A percentile compares a stretch with the other conserved stretches of the same genome.
These are phyloP conservation scores for Leptographium lundbergii DNA, from an alignment of 2,329 filamentous ascomycete species.

Conservation along the genomic window DNA sequence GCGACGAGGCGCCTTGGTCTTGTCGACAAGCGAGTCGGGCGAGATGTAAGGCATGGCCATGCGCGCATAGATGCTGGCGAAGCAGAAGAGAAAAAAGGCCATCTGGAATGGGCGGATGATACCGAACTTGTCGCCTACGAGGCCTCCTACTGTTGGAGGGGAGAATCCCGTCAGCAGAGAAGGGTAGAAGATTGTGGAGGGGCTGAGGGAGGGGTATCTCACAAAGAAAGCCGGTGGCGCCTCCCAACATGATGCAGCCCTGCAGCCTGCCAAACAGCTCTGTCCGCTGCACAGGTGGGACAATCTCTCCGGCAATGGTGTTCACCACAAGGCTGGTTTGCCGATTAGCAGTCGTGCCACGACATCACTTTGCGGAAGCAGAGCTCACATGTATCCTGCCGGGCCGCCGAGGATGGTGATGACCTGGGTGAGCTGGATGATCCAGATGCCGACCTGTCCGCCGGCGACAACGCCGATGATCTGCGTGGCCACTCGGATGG, in stretches of 20 bases:
- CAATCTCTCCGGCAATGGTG: constrained; percentile 53
- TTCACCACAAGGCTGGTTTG: constrained; percentile 44
- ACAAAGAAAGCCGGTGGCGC: constrained; percentile 49
- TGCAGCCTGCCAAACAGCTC: constrained; percentile 53
- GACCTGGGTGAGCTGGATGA: constrained; percentile 54
- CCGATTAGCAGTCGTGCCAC: not conserved
- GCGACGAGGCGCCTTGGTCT: constrained; percentile 15
- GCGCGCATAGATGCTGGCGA: constrained; percentile 28
- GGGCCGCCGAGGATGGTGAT: constrained; percentile 58
- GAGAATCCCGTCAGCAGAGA: not conserved
- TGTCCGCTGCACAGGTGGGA: constrained; percentile 46
- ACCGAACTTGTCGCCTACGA: constrained; percentile 49
- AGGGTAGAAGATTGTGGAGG: not conserved
- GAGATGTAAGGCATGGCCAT: constrained; percentile 37
- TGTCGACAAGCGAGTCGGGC: constrained; percentile 24
- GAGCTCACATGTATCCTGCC: constrained; percentile 46
- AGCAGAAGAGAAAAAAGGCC: constrained; percentile 43
- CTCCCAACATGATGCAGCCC: constrained; percentile 54
- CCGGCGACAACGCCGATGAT: constrained; percentile 52
- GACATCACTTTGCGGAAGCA: not conserved
- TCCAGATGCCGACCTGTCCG: constrained; percentile 48
- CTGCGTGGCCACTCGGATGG: constrained; percentile 49
- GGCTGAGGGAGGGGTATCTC: constrained; percentile 12
- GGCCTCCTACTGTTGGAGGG: constrained; percentile 37
- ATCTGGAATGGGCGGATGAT: constrained; percentile 53